Conservation (phyloP, 208 protist genomes). For the Tritrichomonas foetus region DNA sequence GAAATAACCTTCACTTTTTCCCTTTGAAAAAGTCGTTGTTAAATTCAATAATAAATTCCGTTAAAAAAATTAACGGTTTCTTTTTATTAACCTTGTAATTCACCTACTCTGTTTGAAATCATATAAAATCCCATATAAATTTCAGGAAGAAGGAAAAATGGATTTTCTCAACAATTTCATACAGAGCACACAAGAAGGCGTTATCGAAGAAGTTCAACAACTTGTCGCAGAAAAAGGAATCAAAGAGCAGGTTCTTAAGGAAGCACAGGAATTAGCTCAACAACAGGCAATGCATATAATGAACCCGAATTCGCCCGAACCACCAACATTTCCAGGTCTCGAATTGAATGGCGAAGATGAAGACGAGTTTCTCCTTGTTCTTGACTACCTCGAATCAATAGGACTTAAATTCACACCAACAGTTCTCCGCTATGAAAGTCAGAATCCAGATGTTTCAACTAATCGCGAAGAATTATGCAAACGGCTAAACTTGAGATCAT, state of each 20-base stretch:
- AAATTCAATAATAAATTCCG: too few species aligned
- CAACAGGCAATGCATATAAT: neutral
- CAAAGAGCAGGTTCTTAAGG: neutral
- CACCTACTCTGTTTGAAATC: too few species aligned
- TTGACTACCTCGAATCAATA: conserved; percentile 1
- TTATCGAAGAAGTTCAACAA: neutral
- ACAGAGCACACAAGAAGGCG: neutral
- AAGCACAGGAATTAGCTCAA: neutral
- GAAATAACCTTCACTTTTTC: too few species aligned
- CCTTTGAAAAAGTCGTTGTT: too few species aligned
- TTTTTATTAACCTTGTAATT: too few species aligned
- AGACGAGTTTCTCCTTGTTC: conserved; percentile 35
- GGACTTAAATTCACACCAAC: conserved; percentile 18
- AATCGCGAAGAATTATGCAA: neutral
- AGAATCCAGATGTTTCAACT: neutral
- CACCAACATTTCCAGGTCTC: neutral
- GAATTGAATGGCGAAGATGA: neutral
- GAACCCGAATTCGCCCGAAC: neutral
- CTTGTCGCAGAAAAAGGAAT: neutral
- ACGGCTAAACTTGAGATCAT: neutral
- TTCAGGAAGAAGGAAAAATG: too few species aligned
- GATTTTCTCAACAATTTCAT: neutral
- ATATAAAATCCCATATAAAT: too few species aligned
- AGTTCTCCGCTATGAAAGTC: conserved; percentile 15
- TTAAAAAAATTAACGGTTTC: too few species aligned